These are phyloP conservation scores for Annulohypoxylon nitens DNA, from an alignment of 495 filamentous ascomycete species.

Conservation along the genomic window DNA sequence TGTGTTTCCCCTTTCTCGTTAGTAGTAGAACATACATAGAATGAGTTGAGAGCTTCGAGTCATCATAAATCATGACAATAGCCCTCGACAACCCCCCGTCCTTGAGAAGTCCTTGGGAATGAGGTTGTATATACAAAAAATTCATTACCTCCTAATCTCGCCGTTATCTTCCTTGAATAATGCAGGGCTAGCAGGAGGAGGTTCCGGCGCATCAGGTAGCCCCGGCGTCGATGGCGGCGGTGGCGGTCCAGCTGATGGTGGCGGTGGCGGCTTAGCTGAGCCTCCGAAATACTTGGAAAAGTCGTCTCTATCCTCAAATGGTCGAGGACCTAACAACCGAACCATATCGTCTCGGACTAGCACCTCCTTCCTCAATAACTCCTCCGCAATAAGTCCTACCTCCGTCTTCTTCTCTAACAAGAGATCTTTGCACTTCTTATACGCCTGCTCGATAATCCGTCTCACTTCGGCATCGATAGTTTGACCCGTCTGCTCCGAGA, in stretches of 20 bases:
- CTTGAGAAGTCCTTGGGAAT: background rate
- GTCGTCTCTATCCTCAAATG: conserved; percentile 85
- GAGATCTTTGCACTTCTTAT: conserved; percentile 87
- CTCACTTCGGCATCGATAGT: conserved; percentile 92
- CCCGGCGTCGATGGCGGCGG: conserved; percentile 33
- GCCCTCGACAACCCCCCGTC: conserved; percentile 31
- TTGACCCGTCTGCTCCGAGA: conserved; percentile 91
- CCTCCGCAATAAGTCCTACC: conserved; percentile 90
- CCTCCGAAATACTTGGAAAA: conserved; percentile 92
- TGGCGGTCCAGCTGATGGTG: conserved; percentile 23
- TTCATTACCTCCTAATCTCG: conserved; percentile 39
- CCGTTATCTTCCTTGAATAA: conserved; percentile 39
- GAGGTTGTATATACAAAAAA: conserved; percentile 30
- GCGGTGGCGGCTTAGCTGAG: conserved; percentile 51
- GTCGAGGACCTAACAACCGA: conserved; percentile 82
- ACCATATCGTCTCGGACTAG: conserved; percentile 91
- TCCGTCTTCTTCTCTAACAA: conserved; percentile 88
- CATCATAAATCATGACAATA: conserved; percentile 35
- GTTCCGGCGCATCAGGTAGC: conserved; percentile 45
- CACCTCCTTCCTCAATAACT: conserved; percentile 91
- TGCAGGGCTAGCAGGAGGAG: conserved; percentile 48
- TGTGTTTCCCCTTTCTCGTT: conserved; percentile 21
- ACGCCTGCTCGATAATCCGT: conserved; percentile 89
- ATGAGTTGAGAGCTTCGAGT: conserved; percentile 45
- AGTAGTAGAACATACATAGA: conserved; percentile 34